These are phyloP conservation scores for Purshia tridentata DNA, from an alignment of 306 rosid genomes.

Conservation along the genomic window DNA sequence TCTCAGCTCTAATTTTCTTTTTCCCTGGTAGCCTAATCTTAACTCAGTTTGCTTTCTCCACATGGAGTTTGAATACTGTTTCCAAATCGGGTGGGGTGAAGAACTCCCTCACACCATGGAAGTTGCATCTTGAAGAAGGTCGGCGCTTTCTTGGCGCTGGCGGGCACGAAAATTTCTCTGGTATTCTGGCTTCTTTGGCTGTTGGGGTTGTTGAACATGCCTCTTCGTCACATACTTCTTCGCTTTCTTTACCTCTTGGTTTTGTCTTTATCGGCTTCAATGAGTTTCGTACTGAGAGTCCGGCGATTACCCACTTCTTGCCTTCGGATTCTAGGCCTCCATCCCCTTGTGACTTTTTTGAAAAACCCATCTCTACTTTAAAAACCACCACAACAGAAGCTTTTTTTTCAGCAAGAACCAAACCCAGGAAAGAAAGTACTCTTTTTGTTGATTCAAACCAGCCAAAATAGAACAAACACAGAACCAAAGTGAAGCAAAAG, in stretches of 20 bases:
- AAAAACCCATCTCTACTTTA: conserved; percentile 61
- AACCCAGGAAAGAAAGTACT: background rate
- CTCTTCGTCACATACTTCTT: conserved; percentile 40
- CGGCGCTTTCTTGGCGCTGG: conserved; percentile 85
- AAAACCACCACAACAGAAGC: too few relatives aligned
- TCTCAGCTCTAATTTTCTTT: conserved; percentile 26
- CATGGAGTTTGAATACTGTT: conserved; percentile 65
- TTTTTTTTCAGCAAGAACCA: background rate
- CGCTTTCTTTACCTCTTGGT: conserved; percentile 33
- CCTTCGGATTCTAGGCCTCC: conserved; percentile 60
- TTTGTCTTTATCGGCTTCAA: conserved; percentile 75
- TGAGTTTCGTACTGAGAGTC: conserved; percentile 52
- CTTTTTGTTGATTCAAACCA: background rate
- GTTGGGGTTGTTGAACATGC: conserved; percentile 72
- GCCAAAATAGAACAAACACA: conserved; percentile 5
- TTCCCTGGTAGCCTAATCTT: conserved; percentile 28
- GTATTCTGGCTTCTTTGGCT: conserved; percentile 72
- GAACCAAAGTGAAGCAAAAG: conserved; percentile 22
- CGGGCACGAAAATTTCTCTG: conserved; percentile 64
- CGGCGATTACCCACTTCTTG: conserved; percentile 78
- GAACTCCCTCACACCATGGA: conserved; percentile 56
- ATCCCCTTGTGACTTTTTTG: conserved; percentile 67
- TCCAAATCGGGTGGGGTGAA: conserved; percentile 92
- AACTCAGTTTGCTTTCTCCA: conserved; percentile 59
- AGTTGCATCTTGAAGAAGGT: conserved; percentile 45